Conservation (phyloP, 352 stramenopile genomes). For the Phytophthora meadii region DNA sequence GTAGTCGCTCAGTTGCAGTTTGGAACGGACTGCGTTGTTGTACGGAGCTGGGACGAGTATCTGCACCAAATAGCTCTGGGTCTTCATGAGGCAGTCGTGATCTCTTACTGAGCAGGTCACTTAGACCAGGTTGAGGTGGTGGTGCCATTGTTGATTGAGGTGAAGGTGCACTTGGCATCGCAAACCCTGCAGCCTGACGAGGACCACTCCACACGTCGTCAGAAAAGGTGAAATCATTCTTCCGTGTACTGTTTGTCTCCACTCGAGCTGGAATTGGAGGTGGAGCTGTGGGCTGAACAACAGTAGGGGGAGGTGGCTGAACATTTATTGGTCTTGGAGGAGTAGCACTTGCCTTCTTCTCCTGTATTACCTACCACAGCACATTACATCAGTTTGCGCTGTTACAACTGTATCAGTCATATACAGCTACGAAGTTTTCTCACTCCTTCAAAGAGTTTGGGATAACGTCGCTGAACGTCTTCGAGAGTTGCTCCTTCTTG, state of each 20-base stretch:
- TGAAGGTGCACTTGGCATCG: constrained; percentile 16
- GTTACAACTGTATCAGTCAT: background rate
- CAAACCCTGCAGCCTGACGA: constrained; percentile 13
- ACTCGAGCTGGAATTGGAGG: background rate
- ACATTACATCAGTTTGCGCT: constrained; percentile 1
- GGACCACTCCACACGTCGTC: constrained; percentile 26
- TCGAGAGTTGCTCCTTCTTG: constrained; percentile 41
- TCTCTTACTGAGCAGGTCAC: constrained; percentile 51
- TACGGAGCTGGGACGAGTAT: constrained; percentile 12
- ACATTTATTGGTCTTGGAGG: background rate
- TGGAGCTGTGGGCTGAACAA: constrained; percentile 1
- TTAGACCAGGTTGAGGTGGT: constrained; percentile 32
- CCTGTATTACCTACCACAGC: constrained; percentile 21
- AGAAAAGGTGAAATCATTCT: constrained; percentile 20
- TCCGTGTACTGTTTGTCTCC: background rate
- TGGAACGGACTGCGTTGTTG: constrained; percentile 67
- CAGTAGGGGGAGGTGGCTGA: background rate
- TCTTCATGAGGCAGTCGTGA: constrained; percentile 30
- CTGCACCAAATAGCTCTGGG: constrained; percentile 25
- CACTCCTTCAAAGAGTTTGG: constrained; percentile 57
- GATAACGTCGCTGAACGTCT: constrained; percentile 44
- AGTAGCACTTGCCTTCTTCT: constrained; percentile 8
- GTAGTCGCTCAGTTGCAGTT: constrained; percentile 72
- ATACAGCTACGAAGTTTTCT: background rate
- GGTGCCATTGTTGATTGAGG: background rate